Evolutionary conservation across 805 yeast genomes (phyloP).

Genomic region (Cyberlindnera xishuangbannaensis): DNA sequence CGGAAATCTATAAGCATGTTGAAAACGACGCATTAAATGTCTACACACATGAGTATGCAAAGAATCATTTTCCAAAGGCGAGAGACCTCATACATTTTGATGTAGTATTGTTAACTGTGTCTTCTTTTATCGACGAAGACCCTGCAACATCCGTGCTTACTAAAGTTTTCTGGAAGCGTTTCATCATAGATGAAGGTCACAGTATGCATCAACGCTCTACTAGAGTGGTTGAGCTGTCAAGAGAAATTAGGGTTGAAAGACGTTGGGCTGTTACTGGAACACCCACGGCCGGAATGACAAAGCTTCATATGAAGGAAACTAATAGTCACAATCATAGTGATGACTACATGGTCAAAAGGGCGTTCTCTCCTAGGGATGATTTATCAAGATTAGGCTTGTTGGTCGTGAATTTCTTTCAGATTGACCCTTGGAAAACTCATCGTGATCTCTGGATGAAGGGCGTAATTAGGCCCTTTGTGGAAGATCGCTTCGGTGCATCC

Average conservation of each 20-base stretch:
- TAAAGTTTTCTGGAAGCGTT: conserved; percentile 55
- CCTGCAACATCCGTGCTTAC: conserved; percentile 32
- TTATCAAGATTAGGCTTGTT: conserved; percentile 46
- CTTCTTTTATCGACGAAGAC: conserved; percentile 38
- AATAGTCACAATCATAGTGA: conserved; percentile 13
- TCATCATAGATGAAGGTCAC: conserved; percentile 76
- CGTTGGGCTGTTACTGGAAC: conserved; percentile 76
- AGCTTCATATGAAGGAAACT: conserved; percentile 37
- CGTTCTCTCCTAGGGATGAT: conserved; percentile 49
- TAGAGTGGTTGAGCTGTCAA: conserved; percentile 43
- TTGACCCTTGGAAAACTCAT: conserved; percentile 52
- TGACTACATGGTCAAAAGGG: conserved; percentile 40
- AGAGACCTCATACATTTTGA: conserved; percentile 38
- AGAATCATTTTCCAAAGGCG: conserved; percentile 27
- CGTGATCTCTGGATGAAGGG: conserved; percentile 41
- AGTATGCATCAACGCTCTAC: conserved; percentile 50
- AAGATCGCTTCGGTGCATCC: conserved; percentile 34
- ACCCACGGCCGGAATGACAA: conserved; percentile 66
- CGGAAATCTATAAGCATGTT: conserved; percentile 54
- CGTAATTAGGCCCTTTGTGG: conserved; percentile 45
- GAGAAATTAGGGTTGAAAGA: conserved; percentile 47
- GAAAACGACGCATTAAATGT: conserved; percentile 32
- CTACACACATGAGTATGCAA: conserved; percentile 22
- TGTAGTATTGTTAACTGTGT: conserved; percentile 43
- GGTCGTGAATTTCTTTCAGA: conserved; percentile 45